Evolutionary conservation across 2,329 filamentous ascomycete species (phyloP).

Genomic region (Celoporthe dispersa): DNA sequence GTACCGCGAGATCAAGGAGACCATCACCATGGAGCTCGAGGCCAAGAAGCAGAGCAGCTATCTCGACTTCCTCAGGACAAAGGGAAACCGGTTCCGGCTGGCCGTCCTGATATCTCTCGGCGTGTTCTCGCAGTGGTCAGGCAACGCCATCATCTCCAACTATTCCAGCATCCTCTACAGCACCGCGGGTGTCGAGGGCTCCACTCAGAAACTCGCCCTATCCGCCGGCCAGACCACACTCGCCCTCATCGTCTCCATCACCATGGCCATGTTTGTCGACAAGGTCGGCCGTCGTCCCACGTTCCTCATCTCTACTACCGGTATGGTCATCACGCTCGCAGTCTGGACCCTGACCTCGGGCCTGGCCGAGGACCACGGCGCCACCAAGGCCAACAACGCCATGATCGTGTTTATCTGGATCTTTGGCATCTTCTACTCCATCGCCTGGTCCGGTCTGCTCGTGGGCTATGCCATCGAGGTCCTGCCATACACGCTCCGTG

Average conservation of each 20-base stretch:
- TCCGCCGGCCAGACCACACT: slow-evolving; percentile 55
- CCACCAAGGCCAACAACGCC: slow-evolving; percentile 43
- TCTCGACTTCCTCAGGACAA: slow-evolving; percentile 57
- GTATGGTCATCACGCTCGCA: slow-evolving; percentile 54
- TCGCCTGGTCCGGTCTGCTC: slow-evolving; percentile 62
- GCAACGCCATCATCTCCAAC: slow-evolving; percentile 64
- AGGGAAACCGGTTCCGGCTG: slow-evolving; percentile 61
- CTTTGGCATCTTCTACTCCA: slow-evolving; percentile 52
- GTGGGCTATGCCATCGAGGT: slow-evolving; percentile 58
- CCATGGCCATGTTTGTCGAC: slow-evolving; percentile 58
- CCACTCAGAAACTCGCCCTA: slow-evolving; percentile 50
- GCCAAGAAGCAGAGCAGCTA: slow-evolving; percentile 53
- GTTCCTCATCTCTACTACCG: slow-evolving; percentile 52
- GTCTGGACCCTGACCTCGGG: slow-evolving; percentile 55
- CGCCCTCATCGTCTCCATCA: slow-evolving; percentile 55
- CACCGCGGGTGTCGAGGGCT: slow-evolving; percentile 54
- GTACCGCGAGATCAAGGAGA: slow-evolving; percentile 63
- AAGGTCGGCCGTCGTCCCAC: slow-evolving; percentile 59
- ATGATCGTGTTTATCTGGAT: slow-evolving; percentile 50
- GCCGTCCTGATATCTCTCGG: slow-evolving; percentile 57
- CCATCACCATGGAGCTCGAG: slow-evolving; percentile 56
- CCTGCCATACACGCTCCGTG: slow-evolving; percentile 53
- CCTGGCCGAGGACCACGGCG: slow-evolving; percentile 47
- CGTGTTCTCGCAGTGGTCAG: slow-evolving; percentile 64
- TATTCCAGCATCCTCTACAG: slow-evolving; percentile 59